Conservation (phyloP, 257 asterid genomes). For the Gynochthodes officinalis region DNA sequence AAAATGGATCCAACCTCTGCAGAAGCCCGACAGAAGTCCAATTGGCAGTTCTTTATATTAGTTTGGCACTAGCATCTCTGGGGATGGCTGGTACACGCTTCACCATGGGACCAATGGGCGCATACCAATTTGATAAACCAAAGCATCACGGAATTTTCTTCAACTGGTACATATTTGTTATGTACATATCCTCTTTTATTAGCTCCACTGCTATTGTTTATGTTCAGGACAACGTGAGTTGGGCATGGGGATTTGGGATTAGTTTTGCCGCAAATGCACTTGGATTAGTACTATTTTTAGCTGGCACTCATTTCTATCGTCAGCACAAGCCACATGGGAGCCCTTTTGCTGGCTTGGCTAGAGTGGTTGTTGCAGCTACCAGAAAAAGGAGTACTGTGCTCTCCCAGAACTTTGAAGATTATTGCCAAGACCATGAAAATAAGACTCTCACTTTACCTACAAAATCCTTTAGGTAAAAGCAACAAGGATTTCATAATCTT, state of each 20-base stretch:
- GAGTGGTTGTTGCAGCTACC: slow-evolving; percentile 42
- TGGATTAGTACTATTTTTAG: slow-evolving; percentile 15
- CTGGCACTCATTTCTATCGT: slow-evolving; percentile 23
- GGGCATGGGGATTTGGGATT: slow-evolving; percentile 21
- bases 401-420: slow-evolving; percentile 16
- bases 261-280: slow-evolving; percentile 9
- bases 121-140: slow-evolving; percentile 17
- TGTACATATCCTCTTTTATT: slow-evolving; percentile 12
- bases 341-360: slow-evolving; percentile 49
- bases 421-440: neutral
- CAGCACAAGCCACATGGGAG: slow-evolving; percentile 38
- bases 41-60: slow-evolving; percentile 12
- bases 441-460: neutral
- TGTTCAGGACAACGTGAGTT: slow-evolving; percentile 23
- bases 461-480: neutral
- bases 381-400: slow-evolving; percentile 31
- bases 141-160: slow-evolving; percentile 20
- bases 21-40: slow-evolving; percentile 11
- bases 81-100: slow-evolving; percentile 23
- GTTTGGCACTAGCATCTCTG: slow-evolving; percentile 14
- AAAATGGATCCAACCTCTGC: slow-evolving; percentile 6
- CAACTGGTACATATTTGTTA: slow-evolving; percentile 25
- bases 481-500: neutral
- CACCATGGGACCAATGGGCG: slow-evolving; percentile 24
- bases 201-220: slow-evolving; percentile 22